Base-by-base conservation (phyloP, 192 early-diverging fungal genomes). In the Pilobolus umbonatus region DNA sequence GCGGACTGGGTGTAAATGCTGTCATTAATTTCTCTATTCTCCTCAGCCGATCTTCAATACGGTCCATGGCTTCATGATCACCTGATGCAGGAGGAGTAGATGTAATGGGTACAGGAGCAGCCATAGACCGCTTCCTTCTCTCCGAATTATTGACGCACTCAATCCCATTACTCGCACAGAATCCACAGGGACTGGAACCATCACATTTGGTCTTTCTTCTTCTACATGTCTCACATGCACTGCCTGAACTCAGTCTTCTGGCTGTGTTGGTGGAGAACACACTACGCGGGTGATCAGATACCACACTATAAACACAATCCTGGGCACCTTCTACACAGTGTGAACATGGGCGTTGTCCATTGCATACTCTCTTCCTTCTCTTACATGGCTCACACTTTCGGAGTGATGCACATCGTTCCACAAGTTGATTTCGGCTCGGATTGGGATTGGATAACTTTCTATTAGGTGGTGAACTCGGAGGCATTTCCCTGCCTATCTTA, bases 151-250 rank as follows among this genome's bases (percentile, higher is more conserved):
- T 72, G 26, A 72, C 55, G 46, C 70, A 72, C 6, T 66, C 70
- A 44, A 63, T 43, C 1, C 57, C 55, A 49, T 59, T 72, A 24
- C 59, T 48, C 11, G 60, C 46, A 55, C 70, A 72, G 28, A 63
- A 72, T n/a, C 60, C 43, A 46, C 70, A 72, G 17, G 70, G 70
- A 43, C 43, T 45, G n/a, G 64, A 60, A 21, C 70, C 70, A 67
- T 72, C 70, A 54, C 70, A 72, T 44, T 72, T 72, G 21, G 70
- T 72, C 40, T 72, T 72, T 29, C 70, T 51, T 55, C 70, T 54
- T 10, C 70, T 60, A 34, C 70, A 72, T 6, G 63, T 66, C 53
- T 72, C 70, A 49, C 70, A 72, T 21, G 70, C 70, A 28, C 64
- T 67, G 7, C 70, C 70, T 24, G 64, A 67, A 38, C 59, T 62